phyloP scores from a whole-genome alignment of 2,329 filamentous ascomycete species.

The Xylariales sp. region DNA sequence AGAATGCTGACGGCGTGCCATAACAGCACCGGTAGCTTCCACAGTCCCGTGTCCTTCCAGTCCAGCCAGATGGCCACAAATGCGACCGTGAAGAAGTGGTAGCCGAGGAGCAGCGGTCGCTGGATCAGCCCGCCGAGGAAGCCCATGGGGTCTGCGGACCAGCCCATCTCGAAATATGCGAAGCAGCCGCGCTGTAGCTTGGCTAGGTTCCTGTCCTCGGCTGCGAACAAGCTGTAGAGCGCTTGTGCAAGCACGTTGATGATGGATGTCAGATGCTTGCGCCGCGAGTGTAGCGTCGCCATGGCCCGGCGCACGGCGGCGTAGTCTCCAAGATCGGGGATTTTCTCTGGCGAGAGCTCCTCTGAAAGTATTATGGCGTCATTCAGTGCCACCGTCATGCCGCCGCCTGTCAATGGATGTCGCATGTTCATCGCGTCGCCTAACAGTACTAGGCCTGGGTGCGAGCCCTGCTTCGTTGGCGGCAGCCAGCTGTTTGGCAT shows the following conservation, averaged over 20 bases:
- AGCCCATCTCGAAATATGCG: slow-evolving; percentile 83
- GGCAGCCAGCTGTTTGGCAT: slow-evolving; percentile 99
- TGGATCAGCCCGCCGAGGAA: slow-evolving; percentile 85
- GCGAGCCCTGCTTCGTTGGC: slow-evolving; percentile 74
- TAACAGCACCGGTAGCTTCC: slow-evolving; percentile 72
- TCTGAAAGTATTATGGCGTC: slow-evolving; percentile 84
- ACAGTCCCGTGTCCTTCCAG: slow-evolving; percentile 62
- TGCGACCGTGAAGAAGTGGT: slow-evolving; percentile 95
- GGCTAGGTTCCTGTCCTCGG: slow-evolving; percentile 79
- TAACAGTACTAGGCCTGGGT: slow-evolving; percentile 80
- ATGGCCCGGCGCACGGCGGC: slow-evolving; percentile 75
- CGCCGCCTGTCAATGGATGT: slow-evolving; percentile 95
- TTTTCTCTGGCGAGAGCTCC: slow-evolving; percentile 74
- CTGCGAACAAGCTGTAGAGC: slow-evolving; percentile 90
- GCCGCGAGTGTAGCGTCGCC: slow-evolving; percentile 83
- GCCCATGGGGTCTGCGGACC: slow-evolving; percentile 81
- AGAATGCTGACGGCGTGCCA: slow-evolving; percentile 76
- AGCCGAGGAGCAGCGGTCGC: slow-evolving; percentile 80
- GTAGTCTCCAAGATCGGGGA: slow-evolving; percentile 77
- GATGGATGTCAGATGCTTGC: slow-evolving; percentile 84
- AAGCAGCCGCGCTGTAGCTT: slow-evolving; percentile 92
- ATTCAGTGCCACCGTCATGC: slow-evolving; percentile 98
- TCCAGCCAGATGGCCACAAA: slow-evolving; percentile 84
- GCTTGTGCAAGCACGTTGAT: slow-evolving; percentile 99
- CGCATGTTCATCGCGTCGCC: slow-evolving; percentile 99